These are phyloP conservation scores for Juglanconis oblonga DNA, from an alignment of 2,329 filamentous ascomycete species.

Conservation along the genomic window DNA sequence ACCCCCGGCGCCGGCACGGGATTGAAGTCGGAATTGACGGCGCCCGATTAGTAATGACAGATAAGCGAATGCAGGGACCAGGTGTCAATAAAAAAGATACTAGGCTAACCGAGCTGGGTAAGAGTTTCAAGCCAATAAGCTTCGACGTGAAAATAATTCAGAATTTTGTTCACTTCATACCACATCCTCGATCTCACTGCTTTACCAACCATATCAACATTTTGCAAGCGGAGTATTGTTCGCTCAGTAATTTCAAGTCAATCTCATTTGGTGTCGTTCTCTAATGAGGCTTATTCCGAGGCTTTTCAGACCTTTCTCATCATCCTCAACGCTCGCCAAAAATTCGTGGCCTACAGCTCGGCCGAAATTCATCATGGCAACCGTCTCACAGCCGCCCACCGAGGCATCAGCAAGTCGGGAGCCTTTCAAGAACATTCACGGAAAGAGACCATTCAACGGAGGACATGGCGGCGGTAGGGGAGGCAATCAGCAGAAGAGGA, in stretches of 20 bases:
- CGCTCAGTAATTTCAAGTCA: neutral
- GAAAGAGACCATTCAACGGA: slow-evolving; percentile 11
- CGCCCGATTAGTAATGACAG: neutral
- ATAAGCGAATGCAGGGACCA: neutral
- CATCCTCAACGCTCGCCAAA: neutral
- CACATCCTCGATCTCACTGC: neutral
- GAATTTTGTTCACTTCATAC: slow-evolving; percentile 1
- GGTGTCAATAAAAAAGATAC: neutral
- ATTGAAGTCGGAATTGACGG: neutral
- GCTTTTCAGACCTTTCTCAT: slow-evolving; percentile 1
- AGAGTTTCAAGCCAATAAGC: slow-evolving; percentile 9
- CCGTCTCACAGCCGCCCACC: neutral
- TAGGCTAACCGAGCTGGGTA: slow-evolving; percentile 6
- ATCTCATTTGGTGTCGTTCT: neutral
- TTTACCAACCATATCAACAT: neutral
- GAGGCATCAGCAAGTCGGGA: slow-evolving; percentile 4
- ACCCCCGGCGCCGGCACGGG: slow-evolving; percentile 4
- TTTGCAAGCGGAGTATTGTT: neutral
- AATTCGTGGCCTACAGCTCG: neutral
- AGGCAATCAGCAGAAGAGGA: slow-evolving; percentile 41
- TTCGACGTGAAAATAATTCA: slow-evolving; percentile 14
- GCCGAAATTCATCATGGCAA: slow-evolving; percentile 1
- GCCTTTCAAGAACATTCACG: neutral
- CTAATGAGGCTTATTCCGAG: neutral
- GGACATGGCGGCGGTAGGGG: neutral